phyloP scores from a whole-genome alignment of 805 yeast genomes.

The Pichia cabralensis region DNA sequence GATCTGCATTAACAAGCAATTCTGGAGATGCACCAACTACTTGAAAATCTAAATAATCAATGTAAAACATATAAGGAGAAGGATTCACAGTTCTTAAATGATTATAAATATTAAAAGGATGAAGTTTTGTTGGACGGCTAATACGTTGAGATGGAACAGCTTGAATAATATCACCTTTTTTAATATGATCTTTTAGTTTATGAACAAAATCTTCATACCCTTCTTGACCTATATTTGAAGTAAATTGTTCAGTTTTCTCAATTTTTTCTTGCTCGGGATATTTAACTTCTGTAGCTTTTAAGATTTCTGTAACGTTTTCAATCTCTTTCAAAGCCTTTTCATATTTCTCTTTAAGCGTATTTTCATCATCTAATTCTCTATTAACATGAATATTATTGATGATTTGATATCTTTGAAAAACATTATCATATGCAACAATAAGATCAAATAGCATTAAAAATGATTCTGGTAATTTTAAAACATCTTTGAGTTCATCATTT shows the following conservation, averaged over 20 bases:
- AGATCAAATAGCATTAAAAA: constrained; percentile 85
- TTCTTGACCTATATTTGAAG: constrained; percentile 85
- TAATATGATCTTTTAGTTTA: constrained; percentile 67
- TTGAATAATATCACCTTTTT: constrained; percentile 90
- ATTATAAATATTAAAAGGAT: constrained; percentile 93
- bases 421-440: constrained; percentile 88
- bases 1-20: constrained; percentile 73
- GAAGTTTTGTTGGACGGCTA: constrained; percentile 87
- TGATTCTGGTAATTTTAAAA: constrained; percentile 81
- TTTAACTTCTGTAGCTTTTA: constrained; percentile 35
- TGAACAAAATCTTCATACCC: constrained; percentile 85
- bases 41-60: constrained; percentile 87
- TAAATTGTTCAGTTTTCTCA: constrained; percentile 53
- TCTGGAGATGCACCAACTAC: constrained; percentile 98
- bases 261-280: constrained; percentile 74
- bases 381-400: constrained; percentile 64
- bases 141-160: constrained; percentile 98
- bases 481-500: constrained; percentile 62
- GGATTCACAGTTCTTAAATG: constrained; percentile 95
- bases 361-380: constrained; percentile 19
- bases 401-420: constrained; percentile 84
- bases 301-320: constrained; percentile 37
- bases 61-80: constrained; percentile 91
- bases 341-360: constrained; percentile 35
- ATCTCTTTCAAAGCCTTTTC: constrained; percentile 49